These are phyloP conservation scores for Penicillium canariense DNA, from an alignment of 495 filamentous ascomycete genomes.

Conservation along the genomic window DNA sequence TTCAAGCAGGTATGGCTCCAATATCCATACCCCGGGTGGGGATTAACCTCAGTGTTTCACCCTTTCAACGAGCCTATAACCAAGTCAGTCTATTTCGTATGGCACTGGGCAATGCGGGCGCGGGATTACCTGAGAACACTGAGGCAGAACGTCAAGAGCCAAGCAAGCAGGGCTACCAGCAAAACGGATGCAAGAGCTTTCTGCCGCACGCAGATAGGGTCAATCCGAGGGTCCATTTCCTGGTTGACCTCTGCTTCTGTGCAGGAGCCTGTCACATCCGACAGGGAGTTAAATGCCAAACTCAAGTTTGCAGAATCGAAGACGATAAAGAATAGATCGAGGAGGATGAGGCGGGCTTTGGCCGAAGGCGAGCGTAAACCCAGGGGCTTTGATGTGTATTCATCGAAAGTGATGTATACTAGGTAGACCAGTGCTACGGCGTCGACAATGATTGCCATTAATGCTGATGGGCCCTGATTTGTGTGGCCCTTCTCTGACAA, in stretches of 20 bases:
- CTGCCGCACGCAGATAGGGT: slow-evolving; percentile 64
- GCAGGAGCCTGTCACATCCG: slow-evolving; percentile 67
- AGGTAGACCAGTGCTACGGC: slow-evolving; percentile 85
- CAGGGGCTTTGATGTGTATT: slow-evolving; percentile 90
- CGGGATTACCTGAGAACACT: slow-evolving; percentile 72
- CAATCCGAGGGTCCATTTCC: slow-evolving; percentile 36
- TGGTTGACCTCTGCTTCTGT: slow-evolving; percentile 39
- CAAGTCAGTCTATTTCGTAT: slow-evolving; percentile 12
- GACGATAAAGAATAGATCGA: slow-evolving; percentile 94
- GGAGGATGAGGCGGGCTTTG: slow-evolving; percentile 82
- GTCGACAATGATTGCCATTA: slow-evolving; percentile 90
- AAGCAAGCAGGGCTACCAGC: slow-evolving; percentile 79
- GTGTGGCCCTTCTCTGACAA: slow-evolving; percentile 46
- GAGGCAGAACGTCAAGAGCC: slow-evolving; percentile 85
- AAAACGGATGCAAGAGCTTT: slow-evolving; percentile 78
- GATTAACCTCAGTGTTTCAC: slow-evolving; percentile 44
- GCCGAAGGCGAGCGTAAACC: slow-evolving; percentile 78
- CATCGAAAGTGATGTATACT: slow-evolving; percentile 91
- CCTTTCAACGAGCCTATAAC: slow-evolving; percentile 63
- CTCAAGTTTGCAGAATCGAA: slow-evolving; percentile 91
- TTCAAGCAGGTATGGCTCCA: background rate
- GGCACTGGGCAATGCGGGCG: background rate
- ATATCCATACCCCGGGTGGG: background rate
- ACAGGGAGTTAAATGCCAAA: slow-evolving; percentile 80
- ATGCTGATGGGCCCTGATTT: slow-evolving; percentile 67